Base-by-base conservation (phyloP, 2,329 filamentous ascomycete genomes). In the Ascochyta koolunga region DNA sequence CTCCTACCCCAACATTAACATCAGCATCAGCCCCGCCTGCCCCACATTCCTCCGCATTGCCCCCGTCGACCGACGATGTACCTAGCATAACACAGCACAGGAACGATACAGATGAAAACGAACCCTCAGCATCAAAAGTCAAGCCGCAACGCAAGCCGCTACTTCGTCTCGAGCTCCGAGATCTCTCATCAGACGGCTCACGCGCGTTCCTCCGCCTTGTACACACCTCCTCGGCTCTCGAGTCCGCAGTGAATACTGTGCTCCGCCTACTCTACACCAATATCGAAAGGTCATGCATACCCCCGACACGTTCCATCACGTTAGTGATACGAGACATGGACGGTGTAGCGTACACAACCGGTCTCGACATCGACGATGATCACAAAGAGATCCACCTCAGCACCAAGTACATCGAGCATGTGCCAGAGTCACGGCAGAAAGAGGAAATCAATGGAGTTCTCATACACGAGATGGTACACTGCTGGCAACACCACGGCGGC, bases 321-420 rank as follows among this genome's bases (percentile, higher is more conserved):
- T 77, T 98, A 31, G 82, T 96, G 55, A 80, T 98, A 4, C 86
- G 90, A 25, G 80, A 86, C 61, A 92, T 96, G 84, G 80, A 78
- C 41, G 93, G 93, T 43, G 90, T 98, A 4, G 93, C 93, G 18
- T 96, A 97, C 78, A 97, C 93, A 1, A 91, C 85, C 0, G 90
- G 91, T 59, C 84, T 80, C 9, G 88, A 92, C 33, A 82, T 96
- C 10, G 93, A 96, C 75, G 64, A 81, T 57, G 89, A 95, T 69
- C 91, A 96, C 80, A 97, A 97, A 71, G 92, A 96, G 73, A 95
- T 97, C 59, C 91, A 97, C 76, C 82, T 98, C 74, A 92, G 86
- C 15, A 84, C 93, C 1, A 78, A 82, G 40, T 96, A 97, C 78
- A 86, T 96, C 62, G 67, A 72, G 2, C 43, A 60, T 11, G 67